Percentiles rank a stretch among this genome's conserved stretches.
Evolutionary conservation across 225 moss, liverwort and hornwort genomes (phyloP).

Genomic region (Neckera pumila): DNA sequence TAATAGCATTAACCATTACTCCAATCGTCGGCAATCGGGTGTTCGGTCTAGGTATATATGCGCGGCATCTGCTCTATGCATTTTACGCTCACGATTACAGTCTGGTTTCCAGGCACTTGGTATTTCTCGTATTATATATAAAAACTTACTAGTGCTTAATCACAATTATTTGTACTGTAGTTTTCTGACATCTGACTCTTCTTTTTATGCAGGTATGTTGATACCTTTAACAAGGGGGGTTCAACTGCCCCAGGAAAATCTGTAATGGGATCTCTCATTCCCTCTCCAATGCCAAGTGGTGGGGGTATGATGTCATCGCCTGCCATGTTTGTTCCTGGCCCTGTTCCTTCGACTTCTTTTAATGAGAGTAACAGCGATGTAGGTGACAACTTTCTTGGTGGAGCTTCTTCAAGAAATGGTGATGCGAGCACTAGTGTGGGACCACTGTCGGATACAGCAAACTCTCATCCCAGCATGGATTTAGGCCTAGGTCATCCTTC

Average conservation of each 20-base stretch:
- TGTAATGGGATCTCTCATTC: slow-evolving; percentile 54
- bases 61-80: not conserved
- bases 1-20: slow-evolving; percentile 66
- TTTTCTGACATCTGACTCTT: not conserved
- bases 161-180: not conserved
- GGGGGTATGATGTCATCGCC: slow-evolving; percentile 39
- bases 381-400: slow-evolving; percentile 25
- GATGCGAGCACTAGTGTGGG: slow-evolving; percentile 26
- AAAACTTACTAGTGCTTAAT: not conserved
- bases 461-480: slow-evolving; percentile 18
- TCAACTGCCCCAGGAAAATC: slow-evolving; percentile 41
- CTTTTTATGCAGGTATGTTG: slow-evolving; percentile 65
- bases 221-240: slow-evolving; percentile 90
- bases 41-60: slow-evolving; percentile 75
- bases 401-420: slow-evolving; percentile 11
- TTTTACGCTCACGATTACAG: not conserved
- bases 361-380: slow-evolving; percentile 34
- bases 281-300: slow-evolving; percentile 29
- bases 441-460: slow-evolving; percentile 18
- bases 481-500: slow-evolving; percentile 7
- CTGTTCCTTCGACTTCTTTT: slow-evolving; percentile 23
- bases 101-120: not conserved
- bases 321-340: slow-evolving; percentile 75
- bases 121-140: not conserved
- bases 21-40: slow-evolving; percentile 61